Evolutionary conservation across 139 green algal genomes (phyloP), one percentile per base, ranked within the genome.

Genomic region (Tetradesmus lagerheimii): DNA sequence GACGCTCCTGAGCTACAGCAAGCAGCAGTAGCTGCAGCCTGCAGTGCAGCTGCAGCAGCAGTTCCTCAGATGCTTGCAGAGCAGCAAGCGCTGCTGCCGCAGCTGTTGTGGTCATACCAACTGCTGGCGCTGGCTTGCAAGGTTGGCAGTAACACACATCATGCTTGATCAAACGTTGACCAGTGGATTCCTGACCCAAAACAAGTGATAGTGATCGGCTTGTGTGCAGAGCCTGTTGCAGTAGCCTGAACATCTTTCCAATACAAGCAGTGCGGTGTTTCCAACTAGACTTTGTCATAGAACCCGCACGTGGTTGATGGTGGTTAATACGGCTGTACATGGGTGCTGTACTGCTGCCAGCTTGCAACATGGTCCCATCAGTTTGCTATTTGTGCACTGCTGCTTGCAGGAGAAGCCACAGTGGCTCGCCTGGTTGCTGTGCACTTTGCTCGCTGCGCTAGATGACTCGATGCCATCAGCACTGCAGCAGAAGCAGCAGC

Each of bases 21-120:
- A 5, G 12, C 79, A 39, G 27, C 79, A 85, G 39, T 85, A 85
- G 79, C 79, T 41, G 79, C 39, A 66, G 79, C 79, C 9, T 85
- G 79, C 41, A 41, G 12, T 67, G 41, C 25, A 67, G 79, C 41
- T 67, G 41, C 79, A 67, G 79, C 79, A 45, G 74, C 16, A 39
- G 43, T 50, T 4, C 37, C 27, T 27, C 79, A 41, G 41, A 47
- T 67, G 79, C 27, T 31, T 41, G 79, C 41, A 25, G 43, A 67
- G 14, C 27, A 37, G 16, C 25, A 6, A 41, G 50, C 38, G 34
- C 34, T 29, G 1, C 79, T 64, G 39, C 41, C 25, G n/a, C n/a
- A 66, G 27, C 39, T 85, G 31, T 9, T 85, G 41, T 85, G 41
- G 41, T 47, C 41, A 11, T 64, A 67, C 27, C 79, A 85, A 43